A percentile compares a stretch with the other conserved stretches of the same genome.
Evolutionary conservation across 148 eudicot species (phyloP).

Genomic region (Rhododendron simsii): DNA sequence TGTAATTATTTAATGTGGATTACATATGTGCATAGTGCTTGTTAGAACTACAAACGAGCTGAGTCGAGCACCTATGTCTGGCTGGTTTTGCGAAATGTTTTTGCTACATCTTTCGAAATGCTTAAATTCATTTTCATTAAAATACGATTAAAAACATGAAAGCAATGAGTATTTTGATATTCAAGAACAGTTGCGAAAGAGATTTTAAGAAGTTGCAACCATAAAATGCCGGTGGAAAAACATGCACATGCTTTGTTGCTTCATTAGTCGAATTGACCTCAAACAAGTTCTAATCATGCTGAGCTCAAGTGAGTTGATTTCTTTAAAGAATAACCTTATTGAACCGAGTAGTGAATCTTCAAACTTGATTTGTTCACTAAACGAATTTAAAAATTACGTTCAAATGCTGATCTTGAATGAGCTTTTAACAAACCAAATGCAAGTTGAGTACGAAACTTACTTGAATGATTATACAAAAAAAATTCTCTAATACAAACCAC

Average conservation of each 20-base stretch:
- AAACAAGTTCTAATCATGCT: background rate
- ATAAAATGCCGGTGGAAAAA: background rate
- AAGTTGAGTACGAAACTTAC: background rate
- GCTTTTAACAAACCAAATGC: background rate
- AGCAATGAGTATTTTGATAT: background rate
- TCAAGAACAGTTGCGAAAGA: background rate
- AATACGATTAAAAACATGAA: background rate
- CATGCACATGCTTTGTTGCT: background rate
- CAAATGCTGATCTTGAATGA: background rate
- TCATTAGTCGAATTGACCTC: background rate
- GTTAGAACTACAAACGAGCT: background rate
- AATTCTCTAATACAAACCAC: no score
- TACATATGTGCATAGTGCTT: background rate
- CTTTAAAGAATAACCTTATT: background rate
- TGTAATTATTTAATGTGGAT: background rate
- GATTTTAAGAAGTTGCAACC: background rate
- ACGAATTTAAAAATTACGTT: no score
- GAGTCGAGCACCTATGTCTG: background rate
- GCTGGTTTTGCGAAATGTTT: background rate
- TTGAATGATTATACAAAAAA: background rate
- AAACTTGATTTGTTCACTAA: no score
- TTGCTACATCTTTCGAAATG: background rate
- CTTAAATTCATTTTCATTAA: background rate
- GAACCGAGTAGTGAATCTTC: no score
- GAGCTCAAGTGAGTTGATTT: background rate